Conservation (phyloP, 2,329 filamentous ascomycete genomes). For the Meredithiella fracta region DNA sequence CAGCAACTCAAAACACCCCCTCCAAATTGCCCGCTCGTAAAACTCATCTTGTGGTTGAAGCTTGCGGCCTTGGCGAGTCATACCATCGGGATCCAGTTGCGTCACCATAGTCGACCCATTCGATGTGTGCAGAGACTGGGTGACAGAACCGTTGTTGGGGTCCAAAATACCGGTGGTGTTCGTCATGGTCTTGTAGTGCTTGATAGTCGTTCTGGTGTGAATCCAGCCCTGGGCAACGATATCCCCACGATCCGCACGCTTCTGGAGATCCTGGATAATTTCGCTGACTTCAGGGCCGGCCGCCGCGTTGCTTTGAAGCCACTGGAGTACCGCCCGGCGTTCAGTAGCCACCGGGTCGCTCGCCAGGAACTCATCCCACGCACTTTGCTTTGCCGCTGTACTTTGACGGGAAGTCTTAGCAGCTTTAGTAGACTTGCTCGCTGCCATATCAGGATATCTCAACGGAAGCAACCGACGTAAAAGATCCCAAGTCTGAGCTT, state of each 20-base stretch:
- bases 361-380: slow-evolving; percentile 52
- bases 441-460: slow-evolving; percentile 33
- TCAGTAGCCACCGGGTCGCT: slow-evolving; percentile 60
- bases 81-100: slow-evolving; percentile 80
- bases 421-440: slow-evolving; percentile 4
- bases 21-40: slow-evolving; percentile 82
- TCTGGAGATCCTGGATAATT: slow-evolving; percentile 59
- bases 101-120: slow-evolving; percentile 56
- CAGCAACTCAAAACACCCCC: slow-evolving; percentile 85
- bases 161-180: slow-evolving; percentile 46
- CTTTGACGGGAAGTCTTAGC: slow-evolving; percentile 9
- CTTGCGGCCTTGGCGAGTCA: slow-evolving; percentile 58
- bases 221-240: slow-evolving; percentile 82
- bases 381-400: slow-evolving; percentile 8
- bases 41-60: slow-evolving; percentile 72
- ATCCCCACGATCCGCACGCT: slow-evolving; percentile 60
- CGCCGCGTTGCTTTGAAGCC: slow-evolving; percentile 66
- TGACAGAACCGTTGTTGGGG: slow-evolving; percentile 39
- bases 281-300: slow-evolving; percentile 54
- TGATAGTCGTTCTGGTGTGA: slow-evolving; percentile 78
- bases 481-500: slow-evolving; percentile 83
- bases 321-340: slow-evolving; percentile 64
- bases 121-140: slow-evolving; percentile 38
- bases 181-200: slow-evolving; percentile 68
- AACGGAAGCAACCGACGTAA: slow-evolving; percentile 57